Percentiles rank a stretch among this genome's conserved stretches.
phyloP scores from a whole-genome alignment of 2,329 filamentous ascomycete species.

The Alternaria metachromatica region DNA sequence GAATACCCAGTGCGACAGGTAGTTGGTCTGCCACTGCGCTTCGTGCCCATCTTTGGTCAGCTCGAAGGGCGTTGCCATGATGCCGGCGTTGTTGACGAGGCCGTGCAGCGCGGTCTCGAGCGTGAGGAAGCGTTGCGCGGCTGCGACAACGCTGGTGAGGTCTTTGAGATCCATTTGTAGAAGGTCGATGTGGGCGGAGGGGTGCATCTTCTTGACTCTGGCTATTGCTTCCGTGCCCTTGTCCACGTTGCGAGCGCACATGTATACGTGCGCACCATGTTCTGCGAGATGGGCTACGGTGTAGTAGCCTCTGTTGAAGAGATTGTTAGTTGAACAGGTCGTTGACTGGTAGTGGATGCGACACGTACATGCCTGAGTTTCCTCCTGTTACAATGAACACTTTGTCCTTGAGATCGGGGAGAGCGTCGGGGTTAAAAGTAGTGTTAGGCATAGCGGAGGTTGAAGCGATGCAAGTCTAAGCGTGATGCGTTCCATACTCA shows the following conservation, averaged over 20 bases:
- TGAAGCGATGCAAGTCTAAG: background rate
- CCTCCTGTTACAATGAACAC: slow-evolving; percentile 16
- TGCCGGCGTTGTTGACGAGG: slow-evolving; percentile 51
- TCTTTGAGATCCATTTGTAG: slow-evolving; percentile 45
- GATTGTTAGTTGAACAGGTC: background rate
- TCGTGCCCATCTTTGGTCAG: slow-evolving; percentile 53
- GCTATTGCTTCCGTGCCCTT: slow-evolving; percentile 49
- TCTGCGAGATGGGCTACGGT: slow-evolving; percentile 24
- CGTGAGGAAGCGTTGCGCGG: slow-evolving; percentile 34
- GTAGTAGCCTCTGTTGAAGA: slow-evolving; percentile 18
- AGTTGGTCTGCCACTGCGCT: slow-evolving; percentile 55
- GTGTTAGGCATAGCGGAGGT: background rate
- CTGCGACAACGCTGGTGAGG: slow-evolving; percentile 39
- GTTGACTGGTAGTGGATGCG: background rate
- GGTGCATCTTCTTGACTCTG: slow-evolving; percentile 36
- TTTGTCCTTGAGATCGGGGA: slow-evolving; percentile 14
- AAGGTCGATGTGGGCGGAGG: slow-evolving; percentile 38
- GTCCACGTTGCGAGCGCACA: slow-evolving; percentile 48
- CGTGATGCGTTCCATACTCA: background rate
- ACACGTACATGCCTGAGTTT: slow-evolving; percentile 15
- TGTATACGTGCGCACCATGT: slow-evolving; percentile 28
- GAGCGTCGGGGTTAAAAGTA: slow-evolving; percentile 14
- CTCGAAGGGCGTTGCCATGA: slow-evolving; percentile 41
- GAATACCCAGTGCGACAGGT: slow-evolving; percentile 54
- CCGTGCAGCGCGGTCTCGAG: slow-evolving; percentile 46